Conservation (phyloP, 768 basidiomycete species). For the Serpula lacrymans region DNA sequence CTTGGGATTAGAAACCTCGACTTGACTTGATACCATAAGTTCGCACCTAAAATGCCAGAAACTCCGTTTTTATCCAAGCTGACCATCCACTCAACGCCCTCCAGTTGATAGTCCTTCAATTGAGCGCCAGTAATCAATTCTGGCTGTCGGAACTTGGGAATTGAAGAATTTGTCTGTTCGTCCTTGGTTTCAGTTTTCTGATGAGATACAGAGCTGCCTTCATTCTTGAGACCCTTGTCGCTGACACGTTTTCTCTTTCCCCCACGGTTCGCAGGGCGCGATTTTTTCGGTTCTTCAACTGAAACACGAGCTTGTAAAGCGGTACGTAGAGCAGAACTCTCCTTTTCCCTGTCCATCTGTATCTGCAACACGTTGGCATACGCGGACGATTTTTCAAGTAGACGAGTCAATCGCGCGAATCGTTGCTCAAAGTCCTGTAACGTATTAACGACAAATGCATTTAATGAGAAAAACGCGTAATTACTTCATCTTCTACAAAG, state of each 20-base stretch:
- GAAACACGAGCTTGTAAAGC: conserved; percentile 20
- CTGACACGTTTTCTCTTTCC: conserved; percentile 13
- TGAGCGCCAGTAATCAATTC: conserved; percentile 78
- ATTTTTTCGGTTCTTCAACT: conserved; percentile 3
- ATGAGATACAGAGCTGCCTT: conserved; percentile 5
- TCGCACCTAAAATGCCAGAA: conserved; percentile 72
- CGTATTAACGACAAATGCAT: not conserved
- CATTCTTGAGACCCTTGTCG: conserved; percentile 8
- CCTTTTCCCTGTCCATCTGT: conserved; percentile 65
- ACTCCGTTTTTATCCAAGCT: conserved; percentile 83
- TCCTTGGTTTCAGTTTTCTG: conserved; percentile 1
- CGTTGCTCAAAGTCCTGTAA: conserved; percentile 48
- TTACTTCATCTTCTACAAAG: conserved; percentile 16
- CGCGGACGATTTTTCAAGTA: conserved; percentile 74
- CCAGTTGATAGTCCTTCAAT: conserved; percentile 88
- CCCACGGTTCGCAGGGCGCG: conserved; percentile 1
- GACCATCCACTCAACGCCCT: conserved; percentile 95
- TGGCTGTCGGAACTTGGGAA: conserved; percentile 66
- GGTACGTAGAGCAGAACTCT: conserved; percentile 25
- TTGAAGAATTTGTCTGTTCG: no score
- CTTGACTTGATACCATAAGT: conserved; percentile 16
- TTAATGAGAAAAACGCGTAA: not conserved
- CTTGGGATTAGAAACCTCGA: conserved; percentile 10
- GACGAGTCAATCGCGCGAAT: conserved; percentile 52
- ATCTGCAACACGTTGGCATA: conserved; percentile 69